Base-by-base conservation (phyloP, 1,139 yeast species). In the Geotrichum reessii region DNA sequence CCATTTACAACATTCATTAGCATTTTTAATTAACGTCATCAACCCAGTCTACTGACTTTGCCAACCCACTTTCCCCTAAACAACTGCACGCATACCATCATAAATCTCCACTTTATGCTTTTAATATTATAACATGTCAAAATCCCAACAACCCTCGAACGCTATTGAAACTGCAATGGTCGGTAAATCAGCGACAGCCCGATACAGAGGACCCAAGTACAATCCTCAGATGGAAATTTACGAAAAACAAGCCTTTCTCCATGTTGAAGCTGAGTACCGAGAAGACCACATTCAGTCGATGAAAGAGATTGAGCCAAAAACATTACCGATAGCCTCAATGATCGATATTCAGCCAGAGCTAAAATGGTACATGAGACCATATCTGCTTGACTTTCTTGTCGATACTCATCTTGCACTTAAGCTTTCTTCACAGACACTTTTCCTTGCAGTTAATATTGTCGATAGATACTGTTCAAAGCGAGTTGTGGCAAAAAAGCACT, bases 291-390 rank as follows among this genome's bases (percentile, higher is more conserved):
- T 72, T 33, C 64, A 63, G 47, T 76, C 74, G 61, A 69, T 73
- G 71, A 64, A 66, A 28, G 64, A 61, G 27, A 60, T 74, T 65
- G 75, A 73, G 63, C 54, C 60, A 47, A 55, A 58, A 22, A 68
- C 73, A 27, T 62, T 67, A 24, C 71, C 75, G 14, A 73, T 72
- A 61, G 66, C 74, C 4, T 53, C 84, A 48, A 86, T 91, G 95
- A 89, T 92, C 64, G 96, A 89, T 66, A 78, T 86, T 62, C 98
- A 93, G 73, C 97, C 98, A 0, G 97, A 92, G 73, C 82, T 91
- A 62, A 89, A 87, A 67, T 90, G 97, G 96, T 85, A 81, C 73
- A 88, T 91, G 96, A 81, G 98, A 69, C 97, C 97, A 0, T 88
- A 84, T 66, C 77, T 92, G 57, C 78, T 92, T 53, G 96, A 92